These are phyloP conservation scores for Colletotrichum costaricense DNA, from an alignment of 2,329 filamentous ascomycete genomes.

Conservation along the genomic window DNA sequence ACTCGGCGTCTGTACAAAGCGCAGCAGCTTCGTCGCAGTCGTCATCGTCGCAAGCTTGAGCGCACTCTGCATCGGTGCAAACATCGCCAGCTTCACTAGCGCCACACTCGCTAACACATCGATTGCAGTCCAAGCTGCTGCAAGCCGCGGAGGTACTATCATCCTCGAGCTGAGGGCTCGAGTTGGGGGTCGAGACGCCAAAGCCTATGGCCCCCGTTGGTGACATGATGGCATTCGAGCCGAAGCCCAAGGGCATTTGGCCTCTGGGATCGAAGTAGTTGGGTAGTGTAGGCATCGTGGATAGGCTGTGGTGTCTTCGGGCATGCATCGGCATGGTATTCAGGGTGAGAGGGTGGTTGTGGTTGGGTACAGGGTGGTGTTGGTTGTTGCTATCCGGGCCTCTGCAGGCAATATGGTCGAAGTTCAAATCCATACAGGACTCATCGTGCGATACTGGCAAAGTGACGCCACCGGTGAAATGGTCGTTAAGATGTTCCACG, in stretches of 20 bases:
- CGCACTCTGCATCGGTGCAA: conserved; percentile 50
- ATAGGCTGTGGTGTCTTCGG: conserved; percentile 26
- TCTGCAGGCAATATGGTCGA: conserved; percentile 16
- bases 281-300: conserved; percentile 6
- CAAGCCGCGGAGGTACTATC: conserved; percentile 48
- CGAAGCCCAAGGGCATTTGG: background rate
- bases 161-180: conserved; percentile 28
- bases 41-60: conserved; percentile 52
- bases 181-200: background rate
- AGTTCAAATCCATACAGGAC: conserved; percentile 44
- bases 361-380: conserved; percentile 22
- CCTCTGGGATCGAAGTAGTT: conserved; percentile 10
- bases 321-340: conserved; percentile 12
- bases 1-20: conserved; percentile 50
- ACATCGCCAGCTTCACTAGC: conserved; percentile 45
- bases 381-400: conserved; percentile 14
- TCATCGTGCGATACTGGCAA: conserved; percentile 41
- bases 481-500: background rate
- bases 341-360: conserved; percentile 28
- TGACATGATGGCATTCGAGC: conserved; percentile 16
- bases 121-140: conserved; percentile 47
- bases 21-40: conserved; percentile 49
- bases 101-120: conserved; percentile 49
- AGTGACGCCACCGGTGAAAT: background rate
- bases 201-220: conserved; percentile 11